Conservation (phyloP, 805 yeast genomes). For the Priceomyces medius region DNA sequence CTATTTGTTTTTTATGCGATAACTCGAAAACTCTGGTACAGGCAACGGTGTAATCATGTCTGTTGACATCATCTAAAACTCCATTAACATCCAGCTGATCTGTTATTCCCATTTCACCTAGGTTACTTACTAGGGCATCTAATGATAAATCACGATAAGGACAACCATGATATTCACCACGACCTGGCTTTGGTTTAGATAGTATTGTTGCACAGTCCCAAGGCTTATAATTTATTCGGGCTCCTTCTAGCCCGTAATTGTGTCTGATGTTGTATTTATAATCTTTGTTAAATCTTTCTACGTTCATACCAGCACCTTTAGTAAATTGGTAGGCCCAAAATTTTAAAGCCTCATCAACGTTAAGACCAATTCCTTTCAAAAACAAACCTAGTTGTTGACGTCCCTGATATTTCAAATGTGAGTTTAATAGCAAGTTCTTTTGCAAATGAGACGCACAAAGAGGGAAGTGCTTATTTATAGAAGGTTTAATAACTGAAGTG, state of each 20-base stretch:
- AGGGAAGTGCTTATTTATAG: slow-evolving; percentile 68
- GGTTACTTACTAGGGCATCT: slow-evolving; percentile 58
- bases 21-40: slow-evolving; percentile 87
- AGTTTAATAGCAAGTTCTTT: slow-evolving; percentile 53
- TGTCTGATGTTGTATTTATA: slow-evolving; percentile 87
- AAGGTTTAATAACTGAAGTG: slow-evolving; percentile 53
- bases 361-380: slow-evolving; percentile 85
- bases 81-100: slow-evolving; percentile 57
- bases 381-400: slow-evolving; percentile 85
- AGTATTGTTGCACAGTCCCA: slow-evolving; percentile 80
- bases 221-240: slow-evolving; percentile 79
- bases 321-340: slow-evolving; percentile 83
- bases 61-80: slow-evolving; percentile 65
- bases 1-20: slow-evolving; percentile 50
- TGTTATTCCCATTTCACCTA: slow-evolving; percentile 63
- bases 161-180: slow-evolving; percentile 83
- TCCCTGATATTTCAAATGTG: slow-evolving; percentile 79
- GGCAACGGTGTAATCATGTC: slow-evolving; percentile 77
- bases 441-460: slow-evolving; percentile 73
- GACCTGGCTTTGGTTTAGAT: slow-evolving; percentile 65
- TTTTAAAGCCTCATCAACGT: slow-evolving; percentile 80
- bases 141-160: slow-evolving; percentile 77
- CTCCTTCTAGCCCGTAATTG: slow-evolving; percentile 89
- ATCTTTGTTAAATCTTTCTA: slow-evolving; percentile 82
- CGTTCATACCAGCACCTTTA: slow-evolving; percentile 48